Evolutionary conservation across 495 filamentous ascomycete genomes (phyloP), one percentile per base, ranked within the genome.

Genomic region (Aspergillus mulundensis): DNA sequence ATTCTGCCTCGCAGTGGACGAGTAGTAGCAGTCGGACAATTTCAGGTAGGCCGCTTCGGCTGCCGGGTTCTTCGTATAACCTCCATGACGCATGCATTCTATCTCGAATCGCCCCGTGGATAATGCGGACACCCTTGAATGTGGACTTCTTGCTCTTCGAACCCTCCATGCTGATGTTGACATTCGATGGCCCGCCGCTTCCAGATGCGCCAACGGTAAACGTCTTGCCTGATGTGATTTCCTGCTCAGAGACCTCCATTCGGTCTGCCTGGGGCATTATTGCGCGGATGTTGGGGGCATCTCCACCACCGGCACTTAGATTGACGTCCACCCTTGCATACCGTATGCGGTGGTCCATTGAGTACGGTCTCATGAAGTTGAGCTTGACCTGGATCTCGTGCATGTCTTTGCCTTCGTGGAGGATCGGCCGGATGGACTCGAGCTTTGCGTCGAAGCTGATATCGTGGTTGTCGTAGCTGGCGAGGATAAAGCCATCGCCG

Each of bases 121-220:
- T 53, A 5, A 53, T 53, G 5, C 50, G 50, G 7, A 53, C 50
- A 1, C 50, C 39, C 16, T 53, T 53, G 19, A 53, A 53, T 0
- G 40, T 53, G 3, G 50, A 16, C 39, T 24, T 28, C 18, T 15
- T 43, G 38, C 50, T 34, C 23, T 53, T 53, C 5, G 50, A 53
- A 2, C 50, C 50, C 30, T 53, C 50, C 50, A 53, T 53, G 50
- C 39, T 53, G 24, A 53, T 53, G 10, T 53, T 53, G 39, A 53
- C 39, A 10, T 44, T 53, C 8, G 50, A 43, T 15, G 50, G 50
- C 11, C 50, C 50, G 30, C 50, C 50, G 39, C 14, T 32, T 1
- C 50, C 50, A 7, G 39, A 16, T 2, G 50, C 50, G 1, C 50
- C 50, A 5, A 53, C 50, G 5, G 50, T 53, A 23, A 53, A 53